Conservation (phyloP, 208 protist genomes). For the Acanthamoeba royreba region DNA sequence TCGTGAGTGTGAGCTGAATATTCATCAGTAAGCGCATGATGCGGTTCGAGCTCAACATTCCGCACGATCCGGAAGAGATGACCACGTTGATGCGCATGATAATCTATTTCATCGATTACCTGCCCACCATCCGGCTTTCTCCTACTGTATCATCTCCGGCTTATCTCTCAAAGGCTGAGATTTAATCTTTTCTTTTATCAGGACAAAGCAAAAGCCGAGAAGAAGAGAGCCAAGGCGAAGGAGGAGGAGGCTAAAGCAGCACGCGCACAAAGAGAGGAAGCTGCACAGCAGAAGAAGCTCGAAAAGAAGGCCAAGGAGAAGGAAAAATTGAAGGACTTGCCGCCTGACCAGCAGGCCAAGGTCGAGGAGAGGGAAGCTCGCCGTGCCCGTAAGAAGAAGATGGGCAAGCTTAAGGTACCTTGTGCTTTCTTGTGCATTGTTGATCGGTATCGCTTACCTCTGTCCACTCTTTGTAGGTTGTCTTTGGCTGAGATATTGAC, state of each 20-base stretch:
- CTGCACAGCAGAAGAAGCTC: not conserved
- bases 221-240: not conserved
- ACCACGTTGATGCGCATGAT: constrained; percentile 9
- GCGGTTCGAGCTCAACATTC: not conserved
- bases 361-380: not conserved
- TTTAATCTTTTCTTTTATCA: not conserved
- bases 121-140: not conserved
- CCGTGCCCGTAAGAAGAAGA: constrained; percentile 4
- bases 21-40: not conserved
- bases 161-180: not conserved
- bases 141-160: not conserved
- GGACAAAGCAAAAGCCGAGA: not conserved
- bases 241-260: not conserved
- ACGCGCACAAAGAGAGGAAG: not conserved
- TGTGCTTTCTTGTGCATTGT: no score
- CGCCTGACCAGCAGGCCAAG: not conserved
- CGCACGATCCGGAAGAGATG: not conserved
- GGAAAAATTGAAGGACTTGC: constrained; percentile 20
- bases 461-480: no score
- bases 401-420: not conserved
- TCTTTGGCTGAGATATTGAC: no score
- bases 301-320: not conserved
- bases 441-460: no score
- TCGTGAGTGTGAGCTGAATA: not conserved
- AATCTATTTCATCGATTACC: not conserved